Conservation (phyloP, 805 yeast genomes). For the Candida pini region DNA sequence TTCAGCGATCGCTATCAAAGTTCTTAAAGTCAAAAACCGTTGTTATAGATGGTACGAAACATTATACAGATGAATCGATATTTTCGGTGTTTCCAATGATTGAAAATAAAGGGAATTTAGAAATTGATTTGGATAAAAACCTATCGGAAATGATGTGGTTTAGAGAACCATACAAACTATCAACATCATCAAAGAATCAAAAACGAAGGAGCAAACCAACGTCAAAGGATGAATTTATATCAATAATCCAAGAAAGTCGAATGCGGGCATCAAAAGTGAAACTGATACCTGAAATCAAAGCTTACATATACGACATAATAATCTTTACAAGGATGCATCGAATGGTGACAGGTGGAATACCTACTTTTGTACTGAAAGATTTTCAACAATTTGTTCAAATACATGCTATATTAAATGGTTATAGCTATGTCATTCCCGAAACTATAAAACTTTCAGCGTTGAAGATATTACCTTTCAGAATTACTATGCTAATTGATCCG, state of each 20-base stretch:
- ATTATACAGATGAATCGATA: slow-evolving; percentile 9
- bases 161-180: slow-evolving; percentile 22
- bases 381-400: slow-evolving; percentile 34
- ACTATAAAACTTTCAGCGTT: slow-evolving; percentile 46
- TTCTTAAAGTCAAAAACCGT: slow-evolving; percentile 2
- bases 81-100: slow-evolving; percentile 17
- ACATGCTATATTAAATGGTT: slow-evolving; percentile 36
- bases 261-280: slow-evolving; percentile 16
- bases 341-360: slow-evolving; percentile 46
- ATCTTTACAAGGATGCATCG: slow-evolving; percentile 50
- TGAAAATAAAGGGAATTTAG: slow-evolving; percentile 15
- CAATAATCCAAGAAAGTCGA: slow-evolving; percentile 2
- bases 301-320: slow-evolving; percentile 54
- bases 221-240: not conserved
- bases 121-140: slow-evolving; percentile 12
- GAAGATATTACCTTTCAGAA: slow-evolving; percentile 42
- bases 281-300: slow-evolving; percentile 43
- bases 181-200: too few relatives aligned
- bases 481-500: slow-evolving; percentile 28
- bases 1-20: slow-evolving; percentile 7
- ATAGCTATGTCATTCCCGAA: slow-evolving; percentile 45
- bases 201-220: not conserved
- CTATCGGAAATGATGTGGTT: slow-evolving; percentile 28
- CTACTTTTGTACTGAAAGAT: slow-evolving; percentile 40
- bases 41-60: not conserved